Conservation (phyloP, 805 yeast genomes). For the Komagataella phaffii region DNA sequence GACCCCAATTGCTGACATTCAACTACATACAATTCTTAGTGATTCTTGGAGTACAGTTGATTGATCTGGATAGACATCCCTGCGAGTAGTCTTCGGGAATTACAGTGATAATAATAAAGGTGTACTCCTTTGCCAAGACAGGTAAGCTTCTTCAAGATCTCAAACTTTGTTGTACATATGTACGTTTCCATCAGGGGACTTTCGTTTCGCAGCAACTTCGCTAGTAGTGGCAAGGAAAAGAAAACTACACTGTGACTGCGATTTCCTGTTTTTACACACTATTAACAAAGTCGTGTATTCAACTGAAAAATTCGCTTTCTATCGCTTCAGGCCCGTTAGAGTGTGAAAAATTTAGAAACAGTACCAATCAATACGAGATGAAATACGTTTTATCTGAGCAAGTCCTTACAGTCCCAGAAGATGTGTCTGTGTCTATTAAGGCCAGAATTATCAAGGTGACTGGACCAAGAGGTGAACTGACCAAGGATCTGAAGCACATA, state of each 20-base stretch:
- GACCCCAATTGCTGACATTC: too few species aligned
- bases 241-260: background rate
- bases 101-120: too few species aligned
- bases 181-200: too few species aligned
- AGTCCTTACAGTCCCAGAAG: slow-evolving; percentile 67
- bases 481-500: slow-evolving; percentile 87
- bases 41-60: too few species aligned
- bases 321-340: background rate
- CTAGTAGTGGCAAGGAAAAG: too few species aligned
- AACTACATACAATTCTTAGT: too few species aligned
- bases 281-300: background rate
- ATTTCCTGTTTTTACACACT: background rate
- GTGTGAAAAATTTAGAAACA: background rate
- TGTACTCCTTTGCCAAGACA: too few species aligned
- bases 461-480: slow-evolving; percentile 95
- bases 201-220: too few species aligned
- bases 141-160: too few species aligned
- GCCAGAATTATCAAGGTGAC: slow-evolving; percentile 81
- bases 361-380: slow-evolving; percentile 19
- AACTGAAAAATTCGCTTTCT: background rate
- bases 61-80: too few species aligned
- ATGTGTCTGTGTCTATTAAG: slow-evolving; percentile 82
- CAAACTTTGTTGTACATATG: too few species aligned
- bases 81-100: too few species aligned
- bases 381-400: slow-evolving; percentile 53